Evolutionary conservation across 495 filamentous ascomycete species (phyloP).

Genomic region (Hypoxylon lenormandii): DNA sequence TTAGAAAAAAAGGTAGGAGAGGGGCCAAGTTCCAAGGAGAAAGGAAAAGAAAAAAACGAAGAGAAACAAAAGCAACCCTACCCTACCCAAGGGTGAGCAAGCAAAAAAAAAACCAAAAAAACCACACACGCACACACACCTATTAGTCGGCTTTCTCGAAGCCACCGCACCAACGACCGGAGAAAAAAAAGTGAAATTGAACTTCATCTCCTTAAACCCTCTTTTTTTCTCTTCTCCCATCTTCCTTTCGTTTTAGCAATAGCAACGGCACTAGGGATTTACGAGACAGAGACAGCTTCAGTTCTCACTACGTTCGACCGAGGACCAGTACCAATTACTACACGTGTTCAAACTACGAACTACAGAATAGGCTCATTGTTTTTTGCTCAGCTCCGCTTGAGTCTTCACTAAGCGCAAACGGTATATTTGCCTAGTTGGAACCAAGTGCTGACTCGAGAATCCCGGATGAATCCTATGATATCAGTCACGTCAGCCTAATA

Average conservation of each 20-base stretch:
- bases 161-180: constrained; percentile 3
- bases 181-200: constrained; percentile 15
- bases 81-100: background rate
- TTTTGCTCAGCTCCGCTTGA: constrained; percentile 15
- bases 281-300: constrained; percentile 6
- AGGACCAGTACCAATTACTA: no score
- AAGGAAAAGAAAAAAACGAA: constrained; percentile 2
- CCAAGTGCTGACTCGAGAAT: constrained; percentile 19
- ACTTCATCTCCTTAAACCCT: background rate
- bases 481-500: no score
- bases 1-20: background rate
- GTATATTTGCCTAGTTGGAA: no score
- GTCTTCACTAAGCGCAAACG: no score
- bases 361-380: constrained; percentile 15
- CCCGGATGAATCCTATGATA: no score
- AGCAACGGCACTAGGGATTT: constrained; percentile 6
- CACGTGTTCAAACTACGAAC: no score
- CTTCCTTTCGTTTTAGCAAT: constrained; percentile 14
- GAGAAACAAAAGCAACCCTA: constrained; percentile 7
- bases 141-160: constrained; percentile 28
- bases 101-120: no score
- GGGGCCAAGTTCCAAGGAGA: background rate
- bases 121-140: no score
- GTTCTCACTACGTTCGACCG: constrained; percentile 37
- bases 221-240: background rate